Conservation (phyloP, 2,329 filamentous ascomycete genomes). For the Truncatella angustata region DNA sequence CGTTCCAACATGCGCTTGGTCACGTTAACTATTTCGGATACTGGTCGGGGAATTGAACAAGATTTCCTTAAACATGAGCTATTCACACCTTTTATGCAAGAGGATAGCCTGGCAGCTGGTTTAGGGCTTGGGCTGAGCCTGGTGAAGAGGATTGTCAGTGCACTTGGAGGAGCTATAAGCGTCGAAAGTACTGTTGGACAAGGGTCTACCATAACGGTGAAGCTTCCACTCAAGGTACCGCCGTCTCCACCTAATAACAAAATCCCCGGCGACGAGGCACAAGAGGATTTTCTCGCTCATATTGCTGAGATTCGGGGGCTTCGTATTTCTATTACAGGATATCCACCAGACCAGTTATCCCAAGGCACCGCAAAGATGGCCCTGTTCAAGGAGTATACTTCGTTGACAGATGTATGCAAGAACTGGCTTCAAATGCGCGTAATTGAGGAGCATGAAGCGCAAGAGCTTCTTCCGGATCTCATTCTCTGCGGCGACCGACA, state of each 20-base stretch:
- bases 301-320: background rate
- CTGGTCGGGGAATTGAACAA: slow-evolving; percentile 63
- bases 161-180: slow-evolving; percentile 15
- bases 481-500: slow-evolving; percentile 21
- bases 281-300: background rate
- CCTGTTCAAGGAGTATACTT: background rate
- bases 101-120: slow-evolving; percentile 58
- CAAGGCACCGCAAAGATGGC: background rate
- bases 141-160: slow-evolving; percentile 51
- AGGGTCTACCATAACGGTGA: slow-evolving; percentile 33
- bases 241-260: background rate
- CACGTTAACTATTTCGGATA: slow-evolving; percentile 41
- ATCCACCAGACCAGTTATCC: background rate
- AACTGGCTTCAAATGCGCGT: background rate
- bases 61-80: slow-evolving; percentile 60
- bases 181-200: slow-evolving; percentile 16
- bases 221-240: background rate
- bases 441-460: background rate
- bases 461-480: slow-evolving; percentile 17
- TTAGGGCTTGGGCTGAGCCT: slow-evolving; percentile 66
- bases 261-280: background rate
- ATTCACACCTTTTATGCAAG: slow-evolving; percentile 64
- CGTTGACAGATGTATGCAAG: background rate
- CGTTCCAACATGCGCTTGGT: slow-evolving; percentile 11
- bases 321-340: background rate